phyloP scores from a whole-genome alignment of 2,329 filamentous ascomycete species.

The Diaporthe ampelina region DNA sequence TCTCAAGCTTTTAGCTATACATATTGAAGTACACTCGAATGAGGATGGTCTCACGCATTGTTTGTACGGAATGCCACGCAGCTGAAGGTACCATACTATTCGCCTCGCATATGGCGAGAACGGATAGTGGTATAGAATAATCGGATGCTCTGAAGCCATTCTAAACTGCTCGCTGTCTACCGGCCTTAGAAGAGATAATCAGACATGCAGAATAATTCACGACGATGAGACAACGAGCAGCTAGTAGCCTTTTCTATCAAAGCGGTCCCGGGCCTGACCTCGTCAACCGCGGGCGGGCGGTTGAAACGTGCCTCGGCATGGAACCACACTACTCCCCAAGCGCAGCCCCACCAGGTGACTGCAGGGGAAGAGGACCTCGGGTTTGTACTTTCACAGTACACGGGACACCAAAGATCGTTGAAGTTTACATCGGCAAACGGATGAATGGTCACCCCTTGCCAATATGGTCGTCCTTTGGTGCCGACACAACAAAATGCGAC shows the following conservation, averaged over 20 bases:
- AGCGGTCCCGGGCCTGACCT: background rate
- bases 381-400: background rate
- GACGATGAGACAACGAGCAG: background rate
- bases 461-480: background rate
- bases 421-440: background rate
- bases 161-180: background rate
- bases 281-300: background rate
- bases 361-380: too few relatives aligned
- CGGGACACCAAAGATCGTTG: background rate
- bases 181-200: background rate
- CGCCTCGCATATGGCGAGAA: conserved; percentile 75
- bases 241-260: background rate
- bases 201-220: background rate
- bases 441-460: background rate
- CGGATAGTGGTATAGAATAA: conserved; percentile 76
- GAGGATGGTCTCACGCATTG: conserved; percentile 71
- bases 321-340: background rate
- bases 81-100: conserved; percentile 76
- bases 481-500: background rate
- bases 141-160: conserved; percentile 47
- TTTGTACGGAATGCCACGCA: conserved; percentile 74
- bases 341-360: background rate
- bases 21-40: background rate
- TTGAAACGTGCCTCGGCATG: conserved; percentile 36
- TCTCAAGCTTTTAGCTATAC: background rate